Evolutionary conservation across 2,329 filamentous ascomycete genomes (phyloP).

Genomic region (Aureobasidium sp.): DNA sequence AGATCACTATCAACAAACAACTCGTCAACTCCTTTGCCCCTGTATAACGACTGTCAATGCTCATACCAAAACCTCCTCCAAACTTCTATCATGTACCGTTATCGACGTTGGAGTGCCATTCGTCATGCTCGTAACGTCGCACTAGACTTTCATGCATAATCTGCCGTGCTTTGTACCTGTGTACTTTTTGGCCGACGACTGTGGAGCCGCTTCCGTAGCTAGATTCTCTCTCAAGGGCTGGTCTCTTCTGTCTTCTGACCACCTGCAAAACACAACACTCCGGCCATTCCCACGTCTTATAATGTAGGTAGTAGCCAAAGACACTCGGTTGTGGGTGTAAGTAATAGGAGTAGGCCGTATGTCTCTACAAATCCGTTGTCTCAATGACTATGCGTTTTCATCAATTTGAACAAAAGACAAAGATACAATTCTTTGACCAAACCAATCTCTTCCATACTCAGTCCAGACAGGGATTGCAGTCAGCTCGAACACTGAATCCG

Average conservation of each 20-base stretch:
- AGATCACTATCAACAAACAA: neutral
- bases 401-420: neutral
- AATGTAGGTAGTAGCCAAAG: neutral
- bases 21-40: neutral
- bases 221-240: neutral
- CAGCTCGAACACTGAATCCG: no score
- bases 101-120: neutral
- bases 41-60: constrained; percentile 6
- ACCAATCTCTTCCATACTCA: neutral
- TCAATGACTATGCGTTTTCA: neutral
- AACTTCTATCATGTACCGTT: neutral
- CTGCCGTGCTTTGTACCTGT: neutral
- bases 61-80: neutral
- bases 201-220: neutral
- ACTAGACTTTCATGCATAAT: neutral
- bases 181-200: neutral
- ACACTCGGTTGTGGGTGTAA: neutral
- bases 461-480: neutral
- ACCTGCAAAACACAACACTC: neutral
- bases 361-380: neutral
- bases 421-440: neutral
- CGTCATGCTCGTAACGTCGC: neutral
- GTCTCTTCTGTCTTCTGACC: neutral
- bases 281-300: neutral
- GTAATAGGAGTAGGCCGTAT: neutral